These are phyloP conservation scores for Colletotrichum noveboracense DNA, from an alignment of 2,329 filamentous ascomycete genomes.

Conservation along the genomic window DNA sequence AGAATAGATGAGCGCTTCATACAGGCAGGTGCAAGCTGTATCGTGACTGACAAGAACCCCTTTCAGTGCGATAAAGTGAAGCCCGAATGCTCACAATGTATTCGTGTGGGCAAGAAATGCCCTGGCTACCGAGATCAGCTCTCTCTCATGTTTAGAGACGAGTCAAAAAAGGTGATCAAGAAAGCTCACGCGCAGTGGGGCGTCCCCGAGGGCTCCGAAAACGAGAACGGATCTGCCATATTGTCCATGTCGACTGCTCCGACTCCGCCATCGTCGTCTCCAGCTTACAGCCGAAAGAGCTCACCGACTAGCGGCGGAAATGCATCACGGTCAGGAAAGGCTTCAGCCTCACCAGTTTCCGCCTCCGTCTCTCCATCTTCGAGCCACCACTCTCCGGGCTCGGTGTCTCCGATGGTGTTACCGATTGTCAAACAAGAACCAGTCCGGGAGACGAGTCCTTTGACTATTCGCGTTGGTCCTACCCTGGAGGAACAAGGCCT, in stretches of 20 bases:
- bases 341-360: background rate
- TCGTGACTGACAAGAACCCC: background rate
- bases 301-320: background rate
- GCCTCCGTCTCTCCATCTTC: constrained; percentile 23
- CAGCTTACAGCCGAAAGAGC: constrained; percentile 10
- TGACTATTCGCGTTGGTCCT: constrained; percentile 39
- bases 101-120: constrained; percentile 63
- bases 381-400: background rate
- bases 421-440: constrained; percentile 9
- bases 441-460: background rate
- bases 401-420: constrained; percentile 8
- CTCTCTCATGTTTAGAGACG: constrained; percentile 70
- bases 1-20: background rate
- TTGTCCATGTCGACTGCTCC: background rate
- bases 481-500: constrained; percentile 52
- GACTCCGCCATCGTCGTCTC: constrained; percentile 29
- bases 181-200: constrained; percentile 62
- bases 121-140: constrained; percentile 70
- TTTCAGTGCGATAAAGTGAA: constrained; percentile 64
- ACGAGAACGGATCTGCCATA: background rate
- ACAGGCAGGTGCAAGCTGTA: background rate
- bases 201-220: constrained; percentile 1
- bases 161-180: constrained; percentile 66
- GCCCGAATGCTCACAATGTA: constrained; percentile 68
- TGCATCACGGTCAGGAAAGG: background rate